Base-by-base conservation (phyloP, 257 asterid species). In the Solanum corneliomulleri region DNA sequence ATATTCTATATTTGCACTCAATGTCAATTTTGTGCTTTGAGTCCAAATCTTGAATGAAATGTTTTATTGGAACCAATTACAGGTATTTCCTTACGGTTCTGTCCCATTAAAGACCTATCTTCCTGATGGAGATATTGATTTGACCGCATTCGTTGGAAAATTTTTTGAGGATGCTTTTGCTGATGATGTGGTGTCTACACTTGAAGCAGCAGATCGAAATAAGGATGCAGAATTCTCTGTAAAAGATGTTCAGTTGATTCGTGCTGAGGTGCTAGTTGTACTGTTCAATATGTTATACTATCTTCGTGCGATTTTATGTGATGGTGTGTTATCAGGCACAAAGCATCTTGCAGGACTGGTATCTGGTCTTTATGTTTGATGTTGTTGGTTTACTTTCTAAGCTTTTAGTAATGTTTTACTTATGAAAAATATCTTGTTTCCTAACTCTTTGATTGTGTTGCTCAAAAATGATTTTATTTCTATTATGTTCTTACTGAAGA, bases 111-210 rank as follows among this genome's bases (percentile, higher is more conserved):
- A 93, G 91, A 97, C 98, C 44, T 97, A 94, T 91, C 98, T 97
- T 82, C 99, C 99, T 3, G 99, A 96, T 89, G 99, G 99, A 89
- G 99, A 97, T 89, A 96, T 97, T 82, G 99, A 97, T 88, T 91
- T 97, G 89, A 96, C 99, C 78, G 93, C 93, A 75, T 93, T 97
- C 87, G 94, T 95, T 85, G 94, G 94, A 83, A 86, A 90, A 83
- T 88, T 88, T 86, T 64, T 86, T 13, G 99, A 96, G 92, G 98
- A 95, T 64, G 82, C 81, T 44, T 88, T 95, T 88, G 97, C 88
- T 10, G 87, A 92, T 58, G 94, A 93, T 72, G 90, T 95, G 90
- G 92, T 88, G 87, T 86, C 92, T 82, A 87, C 93, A 60, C 96
- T 97, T 71, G 92, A 93, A 90, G 93, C 92, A 86, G 98, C 93